Conservation (phyloP, 345 rosid species). For the Hibiscus trionum region DNA sequence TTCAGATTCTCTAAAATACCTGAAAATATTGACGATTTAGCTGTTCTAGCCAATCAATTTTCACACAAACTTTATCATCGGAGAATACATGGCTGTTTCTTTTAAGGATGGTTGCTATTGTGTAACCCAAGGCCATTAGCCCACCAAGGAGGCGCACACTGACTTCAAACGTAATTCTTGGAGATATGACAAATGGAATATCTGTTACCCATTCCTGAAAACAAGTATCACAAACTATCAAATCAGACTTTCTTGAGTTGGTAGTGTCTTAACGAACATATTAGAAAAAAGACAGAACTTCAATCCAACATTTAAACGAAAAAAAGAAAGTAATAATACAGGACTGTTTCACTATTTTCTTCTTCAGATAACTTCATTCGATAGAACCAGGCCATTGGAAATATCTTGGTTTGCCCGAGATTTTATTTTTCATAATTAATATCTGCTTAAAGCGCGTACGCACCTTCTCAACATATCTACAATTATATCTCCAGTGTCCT, state of each 20-base stretch:
- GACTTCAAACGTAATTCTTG: conserved; percentile 97
- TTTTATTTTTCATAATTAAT: neutral
- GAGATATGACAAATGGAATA: conserved; percentile 95
- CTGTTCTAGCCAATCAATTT: conserved; percentile 94
- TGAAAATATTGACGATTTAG: conserved; percentile 82
- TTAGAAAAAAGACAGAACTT: neutral
- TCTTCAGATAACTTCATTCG: neutral
- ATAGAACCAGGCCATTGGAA: neutral
- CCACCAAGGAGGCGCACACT: conserved; percentile 99
- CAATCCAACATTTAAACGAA: neutral
- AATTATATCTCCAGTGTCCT: neutral
- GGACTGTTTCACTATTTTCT: neutral
- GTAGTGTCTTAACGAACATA: neutral
- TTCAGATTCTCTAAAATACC: conserved; percentile 31
- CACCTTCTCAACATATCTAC: neutral
- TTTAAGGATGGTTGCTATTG: conserved; percentile 91
- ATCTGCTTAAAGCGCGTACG: neutral
- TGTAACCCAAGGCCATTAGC: conserved; percentile 96
- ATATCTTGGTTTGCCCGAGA: neutral
- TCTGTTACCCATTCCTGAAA: conserved; percentile 95
- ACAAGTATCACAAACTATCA: conserved; percentile 6
- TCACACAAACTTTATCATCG: conserved; percentile 68
- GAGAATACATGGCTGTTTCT: conserved; percentile 86
- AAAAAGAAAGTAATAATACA: too few relatives aligned
- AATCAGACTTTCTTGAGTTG: neutral